These are phyloP conservation scores for Diospyros lotus DNA, from an alignment of 148 eudicot species.

Conservation along the genomic window DNA sequence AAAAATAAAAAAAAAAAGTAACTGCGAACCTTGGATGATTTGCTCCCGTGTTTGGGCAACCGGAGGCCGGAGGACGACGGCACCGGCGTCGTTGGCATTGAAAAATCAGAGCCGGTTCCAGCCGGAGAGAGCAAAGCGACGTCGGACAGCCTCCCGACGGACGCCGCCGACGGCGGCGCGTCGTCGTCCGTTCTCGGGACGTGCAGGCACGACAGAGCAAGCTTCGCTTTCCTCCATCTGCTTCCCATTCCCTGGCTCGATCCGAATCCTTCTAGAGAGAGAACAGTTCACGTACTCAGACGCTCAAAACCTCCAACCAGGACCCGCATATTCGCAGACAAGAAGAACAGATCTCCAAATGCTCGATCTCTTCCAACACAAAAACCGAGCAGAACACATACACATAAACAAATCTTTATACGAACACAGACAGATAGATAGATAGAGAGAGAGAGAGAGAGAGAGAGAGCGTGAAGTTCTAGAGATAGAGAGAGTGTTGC, in stretches of 20 bases:
- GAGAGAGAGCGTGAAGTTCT: background rate
- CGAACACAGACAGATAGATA: background rate
- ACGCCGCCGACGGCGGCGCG: slow-evolving; percentile 22
- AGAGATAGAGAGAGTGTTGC: background rate
- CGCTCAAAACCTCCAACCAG: background rate
- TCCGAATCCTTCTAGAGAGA: background rate
- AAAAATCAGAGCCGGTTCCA: slow-evolving; percentile 5
- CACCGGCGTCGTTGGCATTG: slow-evolving; percentile 39
- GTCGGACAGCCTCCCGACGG: slow-evolving; percentile 31
- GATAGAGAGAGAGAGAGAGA: background rate
- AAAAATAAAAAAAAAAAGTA: background rate
- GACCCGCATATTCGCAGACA: background rate
- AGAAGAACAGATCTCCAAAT: slow-evolving; percentile 17
- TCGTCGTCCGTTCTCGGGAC: slow-evolving; percentile 36
- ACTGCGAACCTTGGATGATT: slow-evolving; percentile 30
- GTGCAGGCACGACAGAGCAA: slow-evolving; percentile 52
- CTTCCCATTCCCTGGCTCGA: slow-evolving; percentile 40
- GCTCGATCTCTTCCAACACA: slow-evolving; percentile 16
- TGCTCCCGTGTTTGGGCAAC: slow-evolving; percentile 29
- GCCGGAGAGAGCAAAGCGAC: slow-evolving; percentile 28
- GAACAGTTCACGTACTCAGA: background rate
- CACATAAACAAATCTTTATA: background rate
- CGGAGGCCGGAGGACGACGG: slow-evolving; percentile 52
- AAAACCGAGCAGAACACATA: background rate
- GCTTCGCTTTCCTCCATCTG: slow-evolving; percentile 73